These are phyloP conservation scores for Daldinia sp. DNA, from an alignment of 2,329 filamentous ascomycete genomes.

Conservation along the genomic window DNA sequence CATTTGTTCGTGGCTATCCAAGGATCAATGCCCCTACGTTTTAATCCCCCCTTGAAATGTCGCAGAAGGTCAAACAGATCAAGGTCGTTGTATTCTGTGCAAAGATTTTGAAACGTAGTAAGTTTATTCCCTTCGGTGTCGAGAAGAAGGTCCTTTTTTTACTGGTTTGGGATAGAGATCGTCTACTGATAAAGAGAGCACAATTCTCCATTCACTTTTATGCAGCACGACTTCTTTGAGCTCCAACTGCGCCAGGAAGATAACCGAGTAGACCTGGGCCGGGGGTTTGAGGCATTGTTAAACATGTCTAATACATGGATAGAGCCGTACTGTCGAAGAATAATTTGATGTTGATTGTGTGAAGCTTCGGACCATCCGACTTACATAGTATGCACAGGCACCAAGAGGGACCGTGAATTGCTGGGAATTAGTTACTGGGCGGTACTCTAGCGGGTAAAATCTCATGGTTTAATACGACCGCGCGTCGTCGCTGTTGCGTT, in stretches of 20 bases:
- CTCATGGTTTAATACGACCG: too few species aligned
- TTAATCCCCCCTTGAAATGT: not conserved
- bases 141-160: not conserved
- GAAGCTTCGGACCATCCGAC: too few species aligned
- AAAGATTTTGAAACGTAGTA: conserved; percentile 1
- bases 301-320: too few species aligned
- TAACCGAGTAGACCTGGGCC: not conserved
- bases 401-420: too few species aligned
- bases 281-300: too few species aligned
- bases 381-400: too few species aligned
- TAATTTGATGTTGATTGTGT: too few species aligned
- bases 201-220: not conserved
- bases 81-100: not conserved
- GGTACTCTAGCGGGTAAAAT: too few species aligned
- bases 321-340: too few species aligned
- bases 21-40: not conserved
- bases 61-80: conserved; percentile 10
- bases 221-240: not conserved
- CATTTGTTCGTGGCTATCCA: conserved; percentile 45
- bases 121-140: not conserved
- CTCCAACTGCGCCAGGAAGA: not conserved
- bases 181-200: not conserved
- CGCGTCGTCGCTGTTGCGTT: too few species aligned
- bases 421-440: too few species aligned
- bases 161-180: not conserved